A percentile compares a stretch with the other conserved stretches of the same genome.
phyloP scores from a whole-genome alignment of 768 basidiomycete species.

The Psilocybe tampanensis region DNA sequence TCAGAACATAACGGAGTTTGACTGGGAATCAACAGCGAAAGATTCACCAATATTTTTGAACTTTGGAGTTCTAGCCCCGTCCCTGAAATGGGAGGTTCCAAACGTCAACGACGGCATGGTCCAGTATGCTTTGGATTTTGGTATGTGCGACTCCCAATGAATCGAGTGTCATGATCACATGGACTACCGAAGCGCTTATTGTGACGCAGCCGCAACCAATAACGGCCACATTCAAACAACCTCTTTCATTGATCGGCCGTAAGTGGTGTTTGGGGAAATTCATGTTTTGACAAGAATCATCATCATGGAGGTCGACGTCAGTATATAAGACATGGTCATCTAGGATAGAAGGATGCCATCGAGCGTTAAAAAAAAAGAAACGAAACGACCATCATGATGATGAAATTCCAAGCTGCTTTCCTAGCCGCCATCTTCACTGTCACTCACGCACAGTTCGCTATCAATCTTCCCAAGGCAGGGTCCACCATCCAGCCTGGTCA shows the following conservation, averaged over 20 bases:
- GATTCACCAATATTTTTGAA: too few species aligned
- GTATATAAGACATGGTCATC: background rate
- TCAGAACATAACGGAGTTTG: too few species aligned
- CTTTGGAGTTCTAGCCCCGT: too few species aligned
- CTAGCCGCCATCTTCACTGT: background rate
- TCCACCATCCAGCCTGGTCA: background rate
- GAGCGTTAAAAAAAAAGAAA: background rate
- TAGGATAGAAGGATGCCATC: background rate
- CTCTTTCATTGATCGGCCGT: background rate
- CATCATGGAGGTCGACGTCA: background rate
- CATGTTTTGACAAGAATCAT: background rate
- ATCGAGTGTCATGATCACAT: background rate
- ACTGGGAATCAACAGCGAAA: too few species aligned
- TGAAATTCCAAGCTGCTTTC: background rate
- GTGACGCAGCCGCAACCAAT: too few species aligned
- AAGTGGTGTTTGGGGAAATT: background rate
- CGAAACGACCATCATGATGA: background rate
- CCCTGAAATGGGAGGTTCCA: too few species aligned
- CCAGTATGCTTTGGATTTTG: too few species aligned
- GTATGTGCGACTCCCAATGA: background rate
- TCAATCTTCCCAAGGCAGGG: conserved; percentile 1
- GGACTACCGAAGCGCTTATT: background rate
- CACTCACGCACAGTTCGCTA: conserved; percentile 1
- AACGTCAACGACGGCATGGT: too few species aligned
- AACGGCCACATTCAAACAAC: background rate